phyloP scores from a whole-genome alignment of 345 rosid genomes.

The Eucalyptus regnans region DNA sequence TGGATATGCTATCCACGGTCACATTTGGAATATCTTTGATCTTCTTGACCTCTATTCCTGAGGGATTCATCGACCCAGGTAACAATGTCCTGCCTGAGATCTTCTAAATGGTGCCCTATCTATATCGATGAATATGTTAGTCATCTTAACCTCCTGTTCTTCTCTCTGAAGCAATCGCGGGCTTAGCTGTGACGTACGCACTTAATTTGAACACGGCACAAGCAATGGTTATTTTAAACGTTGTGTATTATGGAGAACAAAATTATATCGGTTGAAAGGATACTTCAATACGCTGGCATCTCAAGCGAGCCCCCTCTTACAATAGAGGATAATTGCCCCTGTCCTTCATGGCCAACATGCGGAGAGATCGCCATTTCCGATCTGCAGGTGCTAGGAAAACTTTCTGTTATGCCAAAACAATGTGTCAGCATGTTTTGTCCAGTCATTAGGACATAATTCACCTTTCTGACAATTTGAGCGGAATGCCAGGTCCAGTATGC shows the following conservation, averaged over 20 bases:
- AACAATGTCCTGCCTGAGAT: background rate
- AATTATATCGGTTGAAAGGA: slow-evolving; percentile 7
- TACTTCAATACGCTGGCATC: slow-evolving; percentile 48
- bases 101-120: background rate
- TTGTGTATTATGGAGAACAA: slow-evolving; percentile 5
- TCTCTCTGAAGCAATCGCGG: slow-evolving; percentile 11
- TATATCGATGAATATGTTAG: slow-evolving; percentile 16
- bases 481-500: slow-evolving; percentile 62
- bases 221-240: background rate
- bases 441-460: background rate
- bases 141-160: slow-evolving; percentile 23
- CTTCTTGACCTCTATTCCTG: slow-evolving; percentile 46
- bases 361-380: slow-evolving; percentile 48
- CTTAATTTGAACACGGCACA: slow-evolving; percentile 3
- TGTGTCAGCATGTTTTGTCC: background rate
- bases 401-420: background rate
- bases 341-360: slow-evolving; percentile 46
- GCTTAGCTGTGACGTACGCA: slow-evolving; percentile 1
- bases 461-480: background rate
- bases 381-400: slow-evolving; percentile 40
- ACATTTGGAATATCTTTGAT: slow-evolving; percentile 47
- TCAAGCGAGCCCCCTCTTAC: slow-evolving; percentile 74
- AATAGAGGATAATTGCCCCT: slow-evolving; percentile 42
- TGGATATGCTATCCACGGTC: slow-evolving; percentile 44
- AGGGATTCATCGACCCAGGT: slow-evolving; percentile 58